phyloP scores from a whole-genome alignment of 2,329 filamentous ascomycete genomes.

The Xylaria sp. region DNA sequence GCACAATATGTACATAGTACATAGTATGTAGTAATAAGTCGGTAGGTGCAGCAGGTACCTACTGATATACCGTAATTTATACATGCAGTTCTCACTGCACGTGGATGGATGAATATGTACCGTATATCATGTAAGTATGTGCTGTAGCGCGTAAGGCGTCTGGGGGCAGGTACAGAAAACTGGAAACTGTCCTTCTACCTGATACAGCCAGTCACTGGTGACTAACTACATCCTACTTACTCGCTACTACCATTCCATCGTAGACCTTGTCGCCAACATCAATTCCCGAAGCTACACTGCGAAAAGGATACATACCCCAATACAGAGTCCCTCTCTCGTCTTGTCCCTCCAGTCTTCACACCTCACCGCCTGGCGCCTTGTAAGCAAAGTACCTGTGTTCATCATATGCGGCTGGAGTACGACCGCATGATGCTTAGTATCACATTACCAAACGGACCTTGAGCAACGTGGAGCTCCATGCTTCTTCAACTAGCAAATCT shows the following conservation, averaged over 20 bases:
- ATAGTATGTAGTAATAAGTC: not conserved
- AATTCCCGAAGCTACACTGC: not conserved
- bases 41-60: not conserved
- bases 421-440: not conserved
- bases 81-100: conserved; percentile 18
- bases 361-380: conserved; percentile 1
- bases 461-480: conserved; percentile 2
- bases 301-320: not conserved
- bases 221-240: not conserved
- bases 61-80: not conserved
- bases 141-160: conserved; percentile 4
- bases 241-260: conserved; percentile 11
- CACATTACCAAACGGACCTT: not conserved
- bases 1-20: no score
- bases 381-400: conserved; percentile 6
- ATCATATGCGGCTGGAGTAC: not conserved
- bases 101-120: conserved; percentile 9
- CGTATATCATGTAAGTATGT: not conserved
- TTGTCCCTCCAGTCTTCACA: no score
- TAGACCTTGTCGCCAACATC: conserved; percentile 24
- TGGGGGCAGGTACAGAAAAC: not conserved
- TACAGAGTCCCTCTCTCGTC: not conserved
- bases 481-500: not conserved
- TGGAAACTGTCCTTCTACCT: conserved; percentile 8
- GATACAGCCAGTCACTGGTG: not conserved